Evolutionary conservation across 192 early-diverging fungal genomes (phyloP).

Genomic region (Linnemannia hyalina): DNA sequence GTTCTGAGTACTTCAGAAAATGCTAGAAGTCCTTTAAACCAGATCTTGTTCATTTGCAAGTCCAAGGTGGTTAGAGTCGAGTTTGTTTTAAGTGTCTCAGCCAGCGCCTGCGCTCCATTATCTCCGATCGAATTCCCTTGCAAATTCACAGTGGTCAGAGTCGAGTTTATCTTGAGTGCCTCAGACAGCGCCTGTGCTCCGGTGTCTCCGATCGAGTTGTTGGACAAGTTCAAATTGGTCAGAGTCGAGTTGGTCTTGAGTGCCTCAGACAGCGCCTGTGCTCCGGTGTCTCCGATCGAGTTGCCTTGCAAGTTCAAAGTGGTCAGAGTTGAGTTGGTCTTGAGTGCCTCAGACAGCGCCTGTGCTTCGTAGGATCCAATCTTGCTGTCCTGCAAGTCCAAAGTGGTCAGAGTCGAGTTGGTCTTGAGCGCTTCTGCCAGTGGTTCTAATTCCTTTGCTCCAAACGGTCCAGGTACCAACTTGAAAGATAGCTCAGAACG

Average conservation of each 20-base stretch:
- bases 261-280: slow-evolving; percentile 17
- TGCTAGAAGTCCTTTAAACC: too few relatives aligned
- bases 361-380: not conserved
- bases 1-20: too few relatives aligned
- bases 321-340: too few relatives aligned
- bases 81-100: not conserved
- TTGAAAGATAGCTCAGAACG: not conserved
- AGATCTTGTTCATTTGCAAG: too few relatives aligned
- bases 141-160: slow-evolving; percentile 3
- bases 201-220: not conserved
- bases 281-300: not conserved
- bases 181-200: not conserved
- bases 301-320: too few relatives aligned
- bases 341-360: too few relatives aligned
- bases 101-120: not conserved
- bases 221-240: not conserved
- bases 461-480: not conserved
- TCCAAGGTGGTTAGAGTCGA: not conserved
- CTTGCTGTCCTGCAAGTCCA: not conserved
- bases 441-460: not conserved
- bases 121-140: not conserved
- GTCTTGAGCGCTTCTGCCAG: slow-evolving; percentile 1
- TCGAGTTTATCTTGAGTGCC: slow-evolving; percentile 19
- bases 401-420: not conserved
- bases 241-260: slow-evolving; percentile 21